phyloP scores from a whole-genome alignment of 495 filamentous ascomycete genomes.

The Aspergillus sclerotiicarbonarius region DNA sequence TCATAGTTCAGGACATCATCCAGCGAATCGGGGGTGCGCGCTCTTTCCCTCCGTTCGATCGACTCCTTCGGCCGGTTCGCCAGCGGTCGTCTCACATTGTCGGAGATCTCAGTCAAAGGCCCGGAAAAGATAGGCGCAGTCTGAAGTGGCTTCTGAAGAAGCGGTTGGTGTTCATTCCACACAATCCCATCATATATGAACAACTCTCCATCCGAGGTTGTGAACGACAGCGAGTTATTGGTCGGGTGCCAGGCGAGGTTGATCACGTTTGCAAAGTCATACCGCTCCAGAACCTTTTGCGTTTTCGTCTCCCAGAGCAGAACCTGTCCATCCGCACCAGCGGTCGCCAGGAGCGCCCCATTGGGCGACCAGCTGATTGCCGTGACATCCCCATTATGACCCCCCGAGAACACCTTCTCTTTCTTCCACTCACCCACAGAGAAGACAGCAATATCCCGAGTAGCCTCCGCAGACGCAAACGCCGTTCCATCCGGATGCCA shows the following conservation, averaged over 20 bases:
- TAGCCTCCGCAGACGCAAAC: constrained; percentile 81
- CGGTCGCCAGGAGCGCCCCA: constrained; percentile 79
- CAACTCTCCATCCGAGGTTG: constrained; percentile 84
- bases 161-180: constrained; percentile 56
- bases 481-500: constrained; percentile 97
- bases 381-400: constrained; percentile 83
- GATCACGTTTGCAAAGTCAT: constrained; percentile 76
- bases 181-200: constrained; percentile 85
- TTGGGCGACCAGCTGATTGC: constrained; percentile 92
- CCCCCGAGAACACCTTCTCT: constrained; percentile 71
- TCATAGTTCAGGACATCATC: constrained; percentile 55
- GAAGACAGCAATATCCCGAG: constrained; percentile 80
- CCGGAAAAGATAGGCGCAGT: constrained; percentile 85
- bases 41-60: constrained; percentile 39
- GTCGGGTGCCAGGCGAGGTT: constrained; percentile 88
- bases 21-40: constrained; percentile 55
- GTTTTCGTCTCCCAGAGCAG: constrained; percentile 87
- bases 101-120: constrained; percentile 67
- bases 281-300: constrained; percentile 64
- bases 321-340: constrained; percentile 78
- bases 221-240: constrained; percentile 84
- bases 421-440: constrained; percentile 84
- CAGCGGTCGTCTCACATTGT: constrained; percentile 56
- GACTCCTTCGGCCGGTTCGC: constrained; percentile 55
- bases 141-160: constrained; percentile 62